Percentiles rank a stretch among this genome's conserved stretches.
phyloP scores from a whole-genome alignment of 139 green algal species.

The Desmodesmus armatus region DNA sequence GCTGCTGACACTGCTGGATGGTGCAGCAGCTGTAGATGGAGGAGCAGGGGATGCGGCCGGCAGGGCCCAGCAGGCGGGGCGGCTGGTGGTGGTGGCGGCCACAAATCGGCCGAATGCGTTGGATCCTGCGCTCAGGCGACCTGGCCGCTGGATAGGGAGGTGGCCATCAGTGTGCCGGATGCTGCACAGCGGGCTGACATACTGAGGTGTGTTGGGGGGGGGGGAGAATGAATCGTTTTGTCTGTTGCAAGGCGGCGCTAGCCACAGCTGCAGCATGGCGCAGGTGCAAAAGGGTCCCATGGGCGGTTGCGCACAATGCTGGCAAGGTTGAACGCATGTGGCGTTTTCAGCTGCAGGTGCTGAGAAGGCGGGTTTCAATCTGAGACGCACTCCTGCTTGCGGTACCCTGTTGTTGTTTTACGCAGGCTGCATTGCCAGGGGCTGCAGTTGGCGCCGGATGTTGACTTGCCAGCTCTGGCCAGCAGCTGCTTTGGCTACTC shows the following conservation, averaged over 20 bases:
- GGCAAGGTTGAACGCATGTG: no score
- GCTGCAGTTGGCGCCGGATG: constrained; percentile 66
- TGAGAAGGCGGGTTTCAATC: no score
- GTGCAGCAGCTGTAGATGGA: constrained; percentile 39
- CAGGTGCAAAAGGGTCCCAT: no score
- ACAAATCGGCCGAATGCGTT: constrained; percentile 92
- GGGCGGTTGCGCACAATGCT: no score
- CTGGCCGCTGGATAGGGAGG: constrained; percentile 91
- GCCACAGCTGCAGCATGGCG: no score
- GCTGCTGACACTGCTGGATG: constrained; percentile 96
- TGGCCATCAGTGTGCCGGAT: constrained; percentile 78
- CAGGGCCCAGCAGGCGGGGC: not conserved
- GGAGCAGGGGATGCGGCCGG: constrained; percentile 5
- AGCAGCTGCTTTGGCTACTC: constrained; percentile 81
- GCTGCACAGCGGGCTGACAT: constrained; percentile 57
- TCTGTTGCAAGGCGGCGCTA: no score
- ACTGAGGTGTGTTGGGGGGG: constrained; percentile 29
- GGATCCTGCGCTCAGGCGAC: constrained; percentile 90
- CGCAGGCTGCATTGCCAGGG: constrained; percentile 63
- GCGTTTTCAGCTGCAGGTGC: no score
- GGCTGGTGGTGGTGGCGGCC: constrained; percentile 85
- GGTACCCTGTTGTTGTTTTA: no score
- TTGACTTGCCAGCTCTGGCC: constrained; percentile 79
- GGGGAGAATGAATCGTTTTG: not conserved
- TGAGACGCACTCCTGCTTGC: not conserved